Percentiles rank a stretch among this genome's conserved stretches.
Conservation (phyloP, 2,329 filamentous ascomycete genomes). For the Alternaria viburni region DNA sequence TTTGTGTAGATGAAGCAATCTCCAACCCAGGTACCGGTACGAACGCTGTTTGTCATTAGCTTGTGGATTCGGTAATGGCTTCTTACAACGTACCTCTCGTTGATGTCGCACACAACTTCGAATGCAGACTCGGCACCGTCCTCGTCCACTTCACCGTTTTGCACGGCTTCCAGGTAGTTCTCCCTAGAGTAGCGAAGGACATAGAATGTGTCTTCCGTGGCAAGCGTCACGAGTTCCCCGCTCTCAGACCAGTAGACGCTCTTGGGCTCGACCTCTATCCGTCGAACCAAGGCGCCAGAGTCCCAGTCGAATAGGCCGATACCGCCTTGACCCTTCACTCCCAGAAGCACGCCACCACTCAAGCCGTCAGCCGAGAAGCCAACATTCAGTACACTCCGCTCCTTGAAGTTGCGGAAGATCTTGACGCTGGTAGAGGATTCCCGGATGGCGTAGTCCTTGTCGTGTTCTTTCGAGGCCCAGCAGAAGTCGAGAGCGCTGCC, state of each 20-base stretch:
- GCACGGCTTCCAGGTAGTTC: constrained; percentile 81
- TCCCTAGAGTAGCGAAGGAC: constrained; percentile 91
- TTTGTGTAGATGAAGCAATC: constrained; percentile 99
- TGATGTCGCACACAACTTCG: constrained; percentile 94
- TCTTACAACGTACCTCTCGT: constrained; percentile 71
- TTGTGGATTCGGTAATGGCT: neutral
- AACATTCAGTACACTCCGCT: constrained; percentile 91
- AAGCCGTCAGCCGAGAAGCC: constrained; percentile 94
- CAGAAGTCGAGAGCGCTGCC: constrained; percentile 94
- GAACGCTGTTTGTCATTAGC: constrained; percentile 64
- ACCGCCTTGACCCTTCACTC: constrained; percentile 92
- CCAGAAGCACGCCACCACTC: constrained; percentile 85
- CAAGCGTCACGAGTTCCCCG: constrained; percentile 89
- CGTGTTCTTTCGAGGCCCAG: constrained; percentile 96
- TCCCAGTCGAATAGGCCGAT: constrained; percentile 98
- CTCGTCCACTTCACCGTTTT: constrained; percentile 80
- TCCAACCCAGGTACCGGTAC: constrained; percentile 96
- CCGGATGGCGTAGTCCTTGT: constrained; percentile 96
- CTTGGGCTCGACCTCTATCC: constrained; percentile 81
- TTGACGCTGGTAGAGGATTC: constrained; percentile 95
- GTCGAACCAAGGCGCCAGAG: constrained; percentile 82
- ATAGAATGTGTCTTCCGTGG: constrained; percentile 95
- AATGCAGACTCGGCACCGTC: constrained; percentile 96
- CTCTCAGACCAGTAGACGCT: constrained; percentile 95
- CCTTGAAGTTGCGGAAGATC: constrained; percentile 97